Percentiles rank a stretch among this genome's conserved stretches.
Evolutionary conservation across 163 green algal species (phyloP).

Genomic region (Scenedesmus sp.): DNA sequence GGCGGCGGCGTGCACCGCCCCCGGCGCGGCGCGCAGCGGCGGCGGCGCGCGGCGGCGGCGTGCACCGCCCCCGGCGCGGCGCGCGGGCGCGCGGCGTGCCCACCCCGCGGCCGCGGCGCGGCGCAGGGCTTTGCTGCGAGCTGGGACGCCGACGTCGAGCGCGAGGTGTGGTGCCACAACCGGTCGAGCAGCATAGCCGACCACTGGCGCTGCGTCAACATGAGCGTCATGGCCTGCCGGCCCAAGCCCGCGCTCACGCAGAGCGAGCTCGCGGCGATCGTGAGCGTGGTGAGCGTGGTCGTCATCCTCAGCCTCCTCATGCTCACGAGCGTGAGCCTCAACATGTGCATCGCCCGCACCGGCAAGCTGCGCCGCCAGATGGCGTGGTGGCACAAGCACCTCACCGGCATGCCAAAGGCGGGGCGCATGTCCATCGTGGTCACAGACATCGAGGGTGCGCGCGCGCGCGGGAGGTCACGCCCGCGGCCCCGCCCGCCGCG

Average conservation of each 20-base stretch:
- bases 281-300: slow-evolving; percentile 45
- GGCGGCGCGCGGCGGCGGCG: background rate
- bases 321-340: background rate
- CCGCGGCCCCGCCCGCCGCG: background rate
- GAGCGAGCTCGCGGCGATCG: slow-evolving; percentile 30
- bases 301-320: slow-evolving; percentile 40
- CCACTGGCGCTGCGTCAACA: background rate
- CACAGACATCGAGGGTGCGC: slow-evolving; percentile 56
- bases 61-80: background rate
- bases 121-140: background rate
- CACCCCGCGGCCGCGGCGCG: too few species aligned
- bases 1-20: too few species aligned
- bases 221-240: background rate
- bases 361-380: slow-evolving; percentile 38
- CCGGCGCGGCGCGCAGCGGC: background rate
- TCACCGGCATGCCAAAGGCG: slow-evolving; percentile 52
- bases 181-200: background rate
- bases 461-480: background rate
- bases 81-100: too few species aligned
- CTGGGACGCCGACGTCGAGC: too few species aligned
- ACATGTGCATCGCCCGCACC: slow-evolving; percentile 47
- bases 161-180: background rate
- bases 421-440: slow-evolving; percentile 51
- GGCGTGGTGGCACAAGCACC: slow-evolving; percentile 41
- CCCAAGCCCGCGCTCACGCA: background rate